Base-by-base conservation (phyloP, 345 rosid genomes). In the Citrus trifoliata region DNA sequence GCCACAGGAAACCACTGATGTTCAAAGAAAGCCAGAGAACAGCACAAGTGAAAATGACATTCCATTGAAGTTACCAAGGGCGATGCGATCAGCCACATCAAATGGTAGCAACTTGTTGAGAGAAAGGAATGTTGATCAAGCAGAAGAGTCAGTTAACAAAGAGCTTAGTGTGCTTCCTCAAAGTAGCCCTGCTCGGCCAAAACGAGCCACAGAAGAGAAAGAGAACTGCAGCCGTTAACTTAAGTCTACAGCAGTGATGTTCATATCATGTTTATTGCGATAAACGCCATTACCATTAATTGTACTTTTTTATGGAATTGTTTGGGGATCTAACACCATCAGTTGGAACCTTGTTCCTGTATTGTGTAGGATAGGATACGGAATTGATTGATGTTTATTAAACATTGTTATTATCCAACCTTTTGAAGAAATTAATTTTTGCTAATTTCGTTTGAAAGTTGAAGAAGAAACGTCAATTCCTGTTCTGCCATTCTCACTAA, bases 81-180 rank as follows among this genome's bases (percentile, higher is more conserved):
- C 97, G 24, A 91, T 93, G 94, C 79, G 92, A 46, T 82, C 93
- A 69, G 83, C 88, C 19, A 84, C 93, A 73, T 82, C 95, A 40
- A 92, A 83, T 48, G 84, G 88, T 72, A 85, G 83, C 81, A 88
- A 87, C 78, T 84, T 90, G 71, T 85, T 96, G 82, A 83, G 92
- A 83, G 99, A 93, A 76, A 88, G 95, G 87, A 96, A 96, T 82
- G 83, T 88, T 33, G 95, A 90, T 61, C 87, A 78, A 82, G 79
- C 70, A 30, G 84, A 88, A 6, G 90, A 83, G 56, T 53, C 83
- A 27, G 73, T 71, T 24, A 83, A 77, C 59, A 91, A 89, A 79
- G 93, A 90, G 18, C 72, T 74, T 4, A 74, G 65, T 60, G 84
- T 40, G 70, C 87, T 66, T 76, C 81, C 82, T 79, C 74, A 87